Base-by-base conservation (phyloP, 78 protist genomes). In the Dictyostelium brefeldianum region DNA sequence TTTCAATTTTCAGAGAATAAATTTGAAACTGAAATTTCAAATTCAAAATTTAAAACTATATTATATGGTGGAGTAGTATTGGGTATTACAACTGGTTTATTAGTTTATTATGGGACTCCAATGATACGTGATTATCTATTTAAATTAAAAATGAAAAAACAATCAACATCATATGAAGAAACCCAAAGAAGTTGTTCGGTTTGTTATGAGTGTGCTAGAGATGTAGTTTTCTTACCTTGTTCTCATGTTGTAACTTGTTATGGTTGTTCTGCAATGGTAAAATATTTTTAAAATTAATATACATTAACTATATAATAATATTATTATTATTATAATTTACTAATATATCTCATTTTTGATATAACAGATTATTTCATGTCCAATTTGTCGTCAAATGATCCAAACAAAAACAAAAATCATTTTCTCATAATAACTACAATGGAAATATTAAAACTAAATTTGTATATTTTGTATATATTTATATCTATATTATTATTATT, bases 1-100 rank as follows among this genome's bases (percentile, higher is more conserved):
- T 67, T 67, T 67, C 75, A 67, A 31, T 67, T 67, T 22, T 67
- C 75, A 67, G 36, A 67, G 48, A 43, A 31, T 67, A 67, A 31
- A 17, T 31, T 67, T 2, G 75, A 67, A 29, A 12, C 17, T 12
- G 75, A 67, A 9, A 18, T 67, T 12, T 15, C 43, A 12, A 22
- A 31, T 12, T 25, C 75, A 67, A 31, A 67, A 31, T 67, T 67
- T 31, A 67, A 67, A 31, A 31, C 47, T 15, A 29, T 15, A 11
- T 14, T 67, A 7, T 67, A 67, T 67, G 75, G 75, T 31, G 75
- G 75, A 5, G 27, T 67, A 14, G 41, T 67, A 0, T 29, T 67
- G 14, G 75, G 43, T 15, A 14, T 67, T 12, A 15, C 50, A 31
- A 31, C 47, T 31, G 7, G 48, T 31, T 29, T 67, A 5, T 12